Percentiles rank a stretch among this genome's conserved stretches.
These are phyloP conservation scores for Arthrobotrys megalospora DNA, from an alignment of 2,329 filamentous ascomycete species.

Conservation along the genomic window DNA sequence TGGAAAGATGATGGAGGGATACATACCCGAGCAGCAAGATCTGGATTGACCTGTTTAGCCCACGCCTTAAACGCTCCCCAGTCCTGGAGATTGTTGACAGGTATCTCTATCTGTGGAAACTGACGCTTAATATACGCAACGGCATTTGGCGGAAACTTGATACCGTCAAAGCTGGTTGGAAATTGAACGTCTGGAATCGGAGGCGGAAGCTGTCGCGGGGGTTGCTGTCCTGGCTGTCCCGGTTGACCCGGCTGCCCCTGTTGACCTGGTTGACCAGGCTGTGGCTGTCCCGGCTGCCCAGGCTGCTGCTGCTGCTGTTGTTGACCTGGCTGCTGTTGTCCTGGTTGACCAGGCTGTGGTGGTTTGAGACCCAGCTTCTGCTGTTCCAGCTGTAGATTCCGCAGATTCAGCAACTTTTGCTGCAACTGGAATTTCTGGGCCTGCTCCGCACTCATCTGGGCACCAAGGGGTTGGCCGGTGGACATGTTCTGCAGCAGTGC, in stretches of 20 bases:
- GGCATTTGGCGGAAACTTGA: constrained; percentile 46
- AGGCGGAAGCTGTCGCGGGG: constrained; percentile 17
- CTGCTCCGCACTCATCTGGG: constrained; percentile 23
- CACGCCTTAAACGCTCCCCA: constrained; percentile 54
- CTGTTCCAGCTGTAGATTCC: constrained; percentile 5
- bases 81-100: constrained; percentile 25
- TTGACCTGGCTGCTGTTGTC: constrained; percentile 2
- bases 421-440: constrained; percentile 37
- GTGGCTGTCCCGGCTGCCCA: constrained; percentile 24
- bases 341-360: constrained; percentile 8
- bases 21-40: constrained; percentile 39
- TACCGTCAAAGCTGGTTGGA: constrained; percentile 36
- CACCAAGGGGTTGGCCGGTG: constrained; percentile 11
- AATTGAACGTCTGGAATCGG: constrained; percentile 47
- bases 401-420: background rate
- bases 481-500: constrained; percentile 40
- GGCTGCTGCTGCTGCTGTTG: constrained; percentile 11
- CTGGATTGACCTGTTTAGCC: constrained; percentile 41
- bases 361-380: constrained; percentile 6
- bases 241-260: constrained; percentile 17
- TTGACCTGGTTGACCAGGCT: constrained; percentile 14
- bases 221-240: constrained; percentile 24
- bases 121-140: constrained; percentile 44
- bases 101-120: constrained; percentile 31
- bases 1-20: background rate